Evolutionary conservation across 2,329 filamentous ascomycete genomes (phyloP), one percentile per base, ranked within the genome.

Genomic region (Cephalotrichum gorgonifer): DNA sequence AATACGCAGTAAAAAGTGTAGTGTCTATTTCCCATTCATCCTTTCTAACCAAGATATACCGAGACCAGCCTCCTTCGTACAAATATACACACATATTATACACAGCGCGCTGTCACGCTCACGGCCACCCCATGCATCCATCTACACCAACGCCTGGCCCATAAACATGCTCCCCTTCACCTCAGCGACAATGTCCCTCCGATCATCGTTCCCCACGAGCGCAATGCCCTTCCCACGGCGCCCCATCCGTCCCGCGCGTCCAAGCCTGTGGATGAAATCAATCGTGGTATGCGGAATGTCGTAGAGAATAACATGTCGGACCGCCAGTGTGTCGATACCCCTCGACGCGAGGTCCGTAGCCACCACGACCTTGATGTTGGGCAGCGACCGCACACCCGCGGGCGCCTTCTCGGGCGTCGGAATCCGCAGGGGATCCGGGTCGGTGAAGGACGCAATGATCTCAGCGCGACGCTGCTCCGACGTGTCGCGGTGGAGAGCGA

Each of bases 261-360:
- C 93, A 4, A 97, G 79, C 15, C 94, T 85, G 66, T 98, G 94
- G 60, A 98, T 96, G 60, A 98, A 98, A 65, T 98, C 94, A 52
- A 98, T 94, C 0, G 89, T 95, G 0, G 88, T 95, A 62, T 97
- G 91, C 4, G 93, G 93, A n/a, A 98, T 91, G 62, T 98, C 89
- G 64, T 95, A 97, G 25, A 98, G 70, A 49, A 98, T 84, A 47
- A 98, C 93, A 56, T 95, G 88, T 50, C 87, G 79, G 17, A 97
- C 91, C 17, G 88, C 85, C 27, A 96, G 69, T 0, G 93, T 98
- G 64, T 98, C 93, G 58, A 98, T 95, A 54, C 93, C 93, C 56
- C 93, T 74, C 6, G 89, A 95, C 4, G 88, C 88, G 51, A 98
- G 70, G 64, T 98, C 93, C 0, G 93, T 98, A 12, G 89, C 93